phyloP scores from a whole-genome alignment of 257 asterid genomes.

The Solanum neorickii region DNA sequence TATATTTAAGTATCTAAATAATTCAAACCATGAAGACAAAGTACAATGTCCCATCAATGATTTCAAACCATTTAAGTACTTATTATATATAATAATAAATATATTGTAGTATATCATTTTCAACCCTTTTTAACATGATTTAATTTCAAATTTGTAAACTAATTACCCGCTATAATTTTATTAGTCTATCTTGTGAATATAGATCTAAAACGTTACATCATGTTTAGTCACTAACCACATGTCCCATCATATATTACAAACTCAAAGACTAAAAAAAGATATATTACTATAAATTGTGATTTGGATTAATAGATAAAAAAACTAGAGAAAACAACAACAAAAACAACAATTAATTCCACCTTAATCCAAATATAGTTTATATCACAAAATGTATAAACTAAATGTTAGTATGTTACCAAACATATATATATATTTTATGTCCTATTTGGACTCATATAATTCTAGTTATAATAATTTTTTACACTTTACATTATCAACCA shows the following conservation, averaged over 20 bases:
- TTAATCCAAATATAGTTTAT: background rate
- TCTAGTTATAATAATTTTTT: background rate
- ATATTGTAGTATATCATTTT: background rate
- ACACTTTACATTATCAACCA: background rate
- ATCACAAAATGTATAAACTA: background rate
- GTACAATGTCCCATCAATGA: background rate
- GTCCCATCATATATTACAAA: background rate
- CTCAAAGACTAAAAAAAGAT: background rate
- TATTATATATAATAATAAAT: background rate
- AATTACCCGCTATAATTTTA: background rate
- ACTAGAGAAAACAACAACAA: background rate
- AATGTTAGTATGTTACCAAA: background rate
- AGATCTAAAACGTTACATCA: background rate
- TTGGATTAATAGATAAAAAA: background rate
- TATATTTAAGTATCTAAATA: background rate
- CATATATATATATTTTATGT: background rate
- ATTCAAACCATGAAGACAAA: background rate
- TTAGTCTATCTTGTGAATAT: background rate
- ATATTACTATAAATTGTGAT: background rate
- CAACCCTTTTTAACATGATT: background rate
- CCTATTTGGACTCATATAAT: background rate
- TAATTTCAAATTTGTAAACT: background rate
- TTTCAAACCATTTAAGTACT: background rate
- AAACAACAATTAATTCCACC: background rate
- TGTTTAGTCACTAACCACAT: background rate